A percentile compares a stretch with the other conserved stretches of the same genome.
Conservation (phyloP, 176 grass and related monocot genomes). For the Saccharum spontaneum region DNA sequence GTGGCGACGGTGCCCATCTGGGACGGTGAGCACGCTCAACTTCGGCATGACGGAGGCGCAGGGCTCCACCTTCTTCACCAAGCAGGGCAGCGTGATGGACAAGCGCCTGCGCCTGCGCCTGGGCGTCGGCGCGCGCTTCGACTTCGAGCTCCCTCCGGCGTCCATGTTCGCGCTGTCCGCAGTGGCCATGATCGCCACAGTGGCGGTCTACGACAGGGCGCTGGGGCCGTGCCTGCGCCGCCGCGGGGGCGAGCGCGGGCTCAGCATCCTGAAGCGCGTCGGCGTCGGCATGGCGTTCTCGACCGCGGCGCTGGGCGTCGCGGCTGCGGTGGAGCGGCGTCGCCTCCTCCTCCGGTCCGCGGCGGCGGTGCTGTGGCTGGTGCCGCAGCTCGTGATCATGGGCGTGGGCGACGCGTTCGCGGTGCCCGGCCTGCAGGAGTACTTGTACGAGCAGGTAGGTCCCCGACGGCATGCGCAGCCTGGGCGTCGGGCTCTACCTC, state of each 20-base stretch:
- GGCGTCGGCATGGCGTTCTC: slow-evolving; percentile 57
- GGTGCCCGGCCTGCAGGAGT: too few species aligned
- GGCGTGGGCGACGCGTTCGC: too few species aligned
- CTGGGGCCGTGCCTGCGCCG: not conserved
- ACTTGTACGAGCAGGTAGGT: too few species aligned
- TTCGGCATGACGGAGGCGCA: not conserved
- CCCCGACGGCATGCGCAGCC: too few species aligned
- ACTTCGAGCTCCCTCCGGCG: slow-evolving; percentile 53
- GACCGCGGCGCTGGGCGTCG: slow-evolving; percentile 38
- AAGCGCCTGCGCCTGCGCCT: slow-evolving; percentile 11
- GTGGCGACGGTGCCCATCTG: too few species aligned
- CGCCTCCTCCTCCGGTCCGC: slow-evolving; percentile 20
- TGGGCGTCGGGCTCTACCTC: too few species aligned
- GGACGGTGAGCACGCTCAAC: too few species aligned
- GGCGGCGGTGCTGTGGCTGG: too few species aligned
- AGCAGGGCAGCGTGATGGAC: slow-evolving; percentile 68
- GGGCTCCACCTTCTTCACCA: slow-evolving; percentile 76
- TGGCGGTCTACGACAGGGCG: not conserved
- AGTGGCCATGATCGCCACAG: slow-evolving; percentile 51
- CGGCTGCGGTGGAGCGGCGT: slow-evolving; percentile 48
- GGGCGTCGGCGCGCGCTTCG: too few species aligned
- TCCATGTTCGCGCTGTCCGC: slow-evolving; percentile 52
- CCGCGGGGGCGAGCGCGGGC: slow-evolving; percentile 45
- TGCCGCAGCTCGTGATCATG: too few species aligned
- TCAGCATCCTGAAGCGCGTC: slow-evolving; percentile 67